Evolutionary conservation across 2,329 filamentous ascomycete species (phyloP), one percentile per base, ranked within the genome.

Genomic region (Cadophora luteo-olivacea): DNA sequence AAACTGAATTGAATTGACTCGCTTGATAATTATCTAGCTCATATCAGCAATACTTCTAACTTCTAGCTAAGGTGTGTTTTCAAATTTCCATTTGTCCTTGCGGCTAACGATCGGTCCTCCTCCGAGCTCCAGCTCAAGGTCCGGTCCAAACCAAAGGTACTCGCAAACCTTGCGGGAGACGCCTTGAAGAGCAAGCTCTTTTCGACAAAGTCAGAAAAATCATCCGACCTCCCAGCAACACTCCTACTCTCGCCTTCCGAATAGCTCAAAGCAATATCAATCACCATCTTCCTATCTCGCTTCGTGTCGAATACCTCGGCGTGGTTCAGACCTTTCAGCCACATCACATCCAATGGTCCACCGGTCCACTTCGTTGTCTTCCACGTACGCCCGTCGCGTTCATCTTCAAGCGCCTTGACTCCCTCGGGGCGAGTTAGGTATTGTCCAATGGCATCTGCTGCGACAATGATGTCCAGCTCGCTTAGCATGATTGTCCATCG

Each of bases 251-350:
- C 22, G 33, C 55, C n/a, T 3, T 12, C 9, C 22, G n/a, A 38
- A 24, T 58, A 38, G 33, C 33, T 58, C 33, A 58, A 32, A 12
- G 55, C 55, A 38, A 38, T 58, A 24, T 58, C 33, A 38, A 58
- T 58, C 32, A 58, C 7, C 55, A 58, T 58, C 55, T 58, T 58
- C n/a, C 55, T 58, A 4, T 58, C 33, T 24, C 55, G 32, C 32
- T 58, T 38, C 19, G 32, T 58, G 32, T 32, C 79, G 74, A 84
- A 84, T 0, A 83, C 82, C 73, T 86, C 81, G 6, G 84, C 85
- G 76, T 88, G 85, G 74, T 88, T 84, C 45, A 85, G 77, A 7
- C 82, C 80, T 9, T 81, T 78, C 75, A 82, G 85, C 84, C 85
- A 88, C 1, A 87, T 64, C 19, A 86, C 79, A 58, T 87, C 82